Base-by-base conservation (phyloP, 2,329 filamentous ascomycete species). In the Hypocrella siamensis region DNA sequence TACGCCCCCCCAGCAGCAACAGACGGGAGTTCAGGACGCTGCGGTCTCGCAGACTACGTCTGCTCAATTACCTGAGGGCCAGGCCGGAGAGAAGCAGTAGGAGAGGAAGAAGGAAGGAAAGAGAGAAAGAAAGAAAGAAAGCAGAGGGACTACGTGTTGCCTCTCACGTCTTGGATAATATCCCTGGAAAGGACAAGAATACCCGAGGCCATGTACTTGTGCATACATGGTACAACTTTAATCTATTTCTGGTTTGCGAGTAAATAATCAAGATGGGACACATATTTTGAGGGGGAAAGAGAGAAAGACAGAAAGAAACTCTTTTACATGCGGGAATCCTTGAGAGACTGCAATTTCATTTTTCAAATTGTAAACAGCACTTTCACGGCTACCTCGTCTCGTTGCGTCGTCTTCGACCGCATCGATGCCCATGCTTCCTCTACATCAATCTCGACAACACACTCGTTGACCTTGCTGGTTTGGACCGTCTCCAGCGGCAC, bases 361-460 rank as follows among this genome's bases (percentile, higher is more conserved):
- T n/a, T n/a, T n/a, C n/a, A 26, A 7, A 14, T 7, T 26, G 25
- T 26, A 14, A 26, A 26, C 25, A 14, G 3, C 25, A 84, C 52
- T 48, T 76, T 75, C 26, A 92, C 58, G 38, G 70, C 63, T 24
- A 85, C 67, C 51, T 92, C 81, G 49, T 93, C 93, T 40, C 74
- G 78, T 77, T 81, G 92, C 6, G 78, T 74, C 24, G 70, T 66
- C 35, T 73, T 58, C 34, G 90, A 60, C 0, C 65, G 68, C 60
- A 85, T 66, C 44, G 81, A 72, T 28, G 68, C 67, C 85, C 85
- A 96, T 1, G 88, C 88, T 19, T 57, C 62, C 41, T 74, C 67
- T 10, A 83, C 53, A 58, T 96, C 82, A 34, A 96, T 68, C 41
- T 83, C 75, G 19, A 96, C 53, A 6, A 96, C 68, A 36, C 64